These are phyloP conservation scores for Serendipita sp. DNA, from an alignment of 768 basidiomycete species.

Conservation along the genomic window DNA sequence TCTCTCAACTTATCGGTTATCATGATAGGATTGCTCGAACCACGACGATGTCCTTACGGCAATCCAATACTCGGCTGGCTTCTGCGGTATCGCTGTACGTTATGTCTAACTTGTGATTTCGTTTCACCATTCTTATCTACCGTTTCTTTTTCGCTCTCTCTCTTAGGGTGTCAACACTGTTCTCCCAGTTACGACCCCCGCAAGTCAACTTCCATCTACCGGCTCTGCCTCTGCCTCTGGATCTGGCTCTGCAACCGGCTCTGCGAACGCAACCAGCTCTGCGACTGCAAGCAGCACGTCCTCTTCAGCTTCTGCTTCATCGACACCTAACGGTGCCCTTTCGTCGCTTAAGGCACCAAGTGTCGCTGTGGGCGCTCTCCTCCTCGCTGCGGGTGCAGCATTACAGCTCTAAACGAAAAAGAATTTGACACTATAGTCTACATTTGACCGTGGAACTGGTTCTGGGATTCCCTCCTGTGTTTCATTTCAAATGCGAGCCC, in stretches of 20 bases:
- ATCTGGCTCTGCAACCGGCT: background rate
- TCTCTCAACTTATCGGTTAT: background rate
- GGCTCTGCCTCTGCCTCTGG: background rate
- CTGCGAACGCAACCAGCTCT: background rate
- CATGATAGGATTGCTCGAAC: background rate
- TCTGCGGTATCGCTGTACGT: slow-evolving; percentile 4
- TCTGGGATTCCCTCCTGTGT: too few relatives aligned
- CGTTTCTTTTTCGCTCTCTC: background rate
- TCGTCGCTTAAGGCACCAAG: background rate
- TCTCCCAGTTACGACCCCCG: background rate
- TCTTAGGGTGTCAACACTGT: background rate
- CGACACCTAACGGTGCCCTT: background rate
- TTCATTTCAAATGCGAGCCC: too few relatives aligned
- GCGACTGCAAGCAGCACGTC: background rate
- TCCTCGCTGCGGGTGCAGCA: background rate
- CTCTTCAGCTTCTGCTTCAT: background rate
- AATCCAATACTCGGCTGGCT: background rate
- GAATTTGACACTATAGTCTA: too few relatives aligned
- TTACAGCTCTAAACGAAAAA: background rate
- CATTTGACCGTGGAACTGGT: too few relatives aligned
- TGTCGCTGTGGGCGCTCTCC: background rate
- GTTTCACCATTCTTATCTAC: background rate
- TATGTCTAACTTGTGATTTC: background rate
- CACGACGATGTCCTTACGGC: background rate
- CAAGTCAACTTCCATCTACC: background rate